Conservation (phyloP, 495 filamentous ascomycete genomes). For the Trichoderma reesei region DNA sequence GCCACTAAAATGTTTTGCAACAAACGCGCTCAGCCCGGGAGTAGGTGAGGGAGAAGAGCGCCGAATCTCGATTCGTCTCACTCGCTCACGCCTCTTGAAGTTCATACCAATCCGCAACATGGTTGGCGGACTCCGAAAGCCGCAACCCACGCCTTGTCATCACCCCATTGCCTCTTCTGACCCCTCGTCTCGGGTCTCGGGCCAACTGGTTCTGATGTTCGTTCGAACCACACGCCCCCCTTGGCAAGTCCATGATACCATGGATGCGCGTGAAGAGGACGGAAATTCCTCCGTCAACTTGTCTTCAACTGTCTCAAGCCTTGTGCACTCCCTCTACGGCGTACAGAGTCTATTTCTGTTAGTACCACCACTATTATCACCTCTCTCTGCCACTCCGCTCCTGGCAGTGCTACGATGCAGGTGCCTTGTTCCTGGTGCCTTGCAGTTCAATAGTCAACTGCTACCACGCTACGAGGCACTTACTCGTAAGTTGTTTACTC, state of each 20-base stretch:
- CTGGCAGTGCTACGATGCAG: neutral
- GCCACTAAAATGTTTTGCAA: neutral
- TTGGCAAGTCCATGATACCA: no score
- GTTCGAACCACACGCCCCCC: neutral
- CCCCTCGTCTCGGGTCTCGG: neutral
- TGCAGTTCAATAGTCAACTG: neutral
- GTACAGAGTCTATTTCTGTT: neutral
- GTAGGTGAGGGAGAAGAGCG: neutral
- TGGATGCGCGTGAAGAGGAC: no score
- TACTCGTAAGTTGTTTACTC: no score
- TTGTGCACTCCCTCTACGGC: neutral
- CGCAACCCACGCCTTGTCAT: neutral
- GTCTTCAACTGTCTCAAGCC: no score
- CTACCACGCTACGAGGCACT: no score
- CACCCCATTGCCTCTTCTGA: neutral
- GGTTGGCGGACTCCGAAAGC: neutral
- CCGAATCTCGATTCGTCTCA: neutral
- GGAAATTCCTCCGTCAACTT: neutral
- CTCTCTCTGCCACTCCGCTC: no score
- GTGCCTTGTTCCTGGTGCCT: constrained; percentile 6
- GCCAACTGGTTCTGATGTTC: neutral
- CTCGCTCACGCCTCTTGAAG: neutral
- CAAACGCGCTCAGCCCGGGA: neutral
- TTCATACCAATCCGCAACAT: neutral
- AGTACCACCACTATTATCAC: neutral